Base-by-base conservation (phyloP, 2,329 filamentous ascomycete species). In the Trichoderma guizhouense region DNA sequence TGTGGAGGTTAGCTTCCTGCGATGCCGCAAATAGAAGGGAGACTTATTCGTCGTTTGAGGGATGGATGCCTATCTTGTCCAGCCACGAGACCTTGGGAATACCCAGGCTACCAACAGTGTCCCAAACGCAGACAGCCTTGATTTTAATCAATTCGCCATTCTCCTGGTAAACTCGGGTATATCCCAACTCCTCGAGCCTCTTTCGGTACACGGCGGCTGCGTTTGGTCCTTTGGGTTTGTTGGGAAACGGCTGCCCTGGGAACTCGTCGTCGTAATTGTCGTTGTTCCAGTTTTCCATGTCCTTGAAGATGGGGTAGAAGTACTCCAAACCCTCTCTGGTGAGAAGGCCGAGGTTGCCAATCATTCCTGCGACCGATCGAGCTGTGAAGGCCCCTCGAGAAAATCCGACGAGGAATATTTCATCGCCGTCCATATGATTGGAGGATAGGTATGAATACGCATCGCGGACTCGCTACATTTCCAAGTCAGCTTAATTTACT, bases 391-490 rank as follows among this genome's bases (percentile, higher is more conserved):
- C 88, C 5, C 87, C 87, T 15, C 88, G 83, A 1, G 87, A 89
- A 81, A 88, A 90, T 3, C 87, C 88, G 32, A 89, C 78, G 32
- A 89, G 82, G 61, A 88, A 79, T 62, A 89, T 87, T 73, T 89
- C 85, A 73, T 90, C 88, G 3, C 87, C 87, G 68, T 85, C 84
- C 69, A 84, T 83, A 75, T 90, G 90, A 79, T 91, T 91, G 75
- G 86, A 85, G 69, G 87, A 89, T 2, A 91, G 81, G 76, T 90
- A 91, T 5, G 86, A 83, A 76, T 91, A 91, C 1, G 88, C 87
- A 77, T 90, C 89, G 14, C 88, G 85, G 68, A 91, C 85, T 71
- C 82, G 79, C 81, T 91, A 75, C 7, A 39, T 28, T 28, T 24
- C 7, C 9, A 12, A 15, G n/a, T 60, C 26, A 47, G 24, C 61